phyloP scores from a whole-genome alignment of 1,284 basidiomycete genomes.

The Moniliella sp. region DNA sequence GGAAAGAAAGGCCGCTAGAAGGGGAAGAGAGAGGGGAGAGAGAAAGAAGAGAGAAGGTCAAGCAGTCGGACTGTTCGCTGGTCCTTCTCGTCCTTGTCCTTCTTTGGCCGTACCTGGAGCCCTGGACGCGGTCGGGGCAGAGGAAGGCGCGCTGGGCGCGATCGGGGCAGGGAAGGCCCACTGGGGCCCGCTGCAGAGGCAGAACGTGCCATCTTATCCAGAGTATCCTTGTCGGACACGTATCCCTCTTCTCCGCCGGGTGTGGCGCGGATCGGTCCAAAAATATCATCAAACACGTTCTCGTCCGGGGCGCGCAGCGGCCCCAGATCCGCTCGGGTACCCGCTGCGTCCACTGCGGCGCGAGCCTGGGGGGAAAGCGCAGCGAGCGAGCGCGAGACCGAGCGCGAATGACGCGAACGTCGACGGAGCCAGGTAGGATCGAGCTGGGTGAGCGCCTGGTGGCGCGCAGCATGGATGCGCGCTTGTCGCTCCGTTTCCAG shows the following conservation, averaged over 20 bases:
- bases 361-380: constrained; percentile 1
- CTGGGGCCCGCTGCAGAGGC: background rate
- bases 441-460: background rate
- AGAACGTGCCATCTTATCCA: background rate
- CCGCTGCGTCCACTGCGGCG: constrained; percentile 1
- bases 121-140: background rate
- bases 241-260: background rate
- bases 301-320: constrained; percentile 15
- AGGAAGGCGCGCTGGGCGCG: background rate
- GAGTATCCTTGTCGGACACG: background rate
- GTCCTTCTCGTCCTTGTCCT: background rate
- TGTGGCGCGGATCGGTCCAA: constrained; percentile 9
- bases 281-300: constrained; percentile 31
- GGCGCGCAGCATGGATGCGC: constrained; percentile 3
- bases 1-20: background rate
- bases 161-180: background rate
- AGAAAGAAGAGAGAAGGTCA: background rate
- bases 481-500: constrained; percentile 14
- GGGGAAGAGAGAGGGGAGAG: background rate
- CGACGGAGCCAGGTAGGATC: background rate
- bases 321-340: constrained; percentile 9
- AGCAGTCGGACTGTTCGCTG: background rate
- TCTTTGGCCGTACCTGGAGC: background rate
- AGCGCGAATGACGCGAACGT: background rate
- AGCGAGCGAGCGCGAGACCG: background rate